Evolutionary conservation across 2,329 filamentous ascomycete species (phyloP), one percentile per base, ranked within the genome.

Genomic region (Aspergillus luchuensis): DNA sequence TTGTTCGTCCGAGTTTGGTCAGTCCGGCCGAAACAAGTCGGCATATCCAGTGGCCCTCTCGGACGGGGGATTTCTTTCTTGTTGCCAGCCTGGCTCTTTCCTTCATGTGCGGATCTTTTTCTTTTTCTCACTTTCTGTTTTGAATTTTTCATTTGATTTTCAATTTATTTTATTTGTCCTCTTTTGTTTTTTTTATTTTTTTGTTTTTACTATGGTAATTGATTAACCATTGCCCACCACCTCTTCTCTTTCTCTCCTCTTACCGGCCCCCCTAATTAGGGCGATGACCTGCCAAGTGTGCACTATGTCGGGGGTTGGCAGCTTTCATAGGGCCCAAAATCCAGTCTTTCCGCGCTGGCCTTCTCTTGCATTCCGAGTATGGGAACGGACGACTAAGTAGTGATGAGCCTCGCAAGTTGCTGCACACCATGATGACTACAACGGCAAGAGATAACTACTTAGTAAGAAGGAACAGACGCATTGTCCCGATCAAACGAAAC

Each of bases 401-500:
- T 45, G 11, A 13, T 1, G 41, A 45, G 17, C 41, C 41, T 45
- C 41, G 11, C 41, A 19, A 19, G 33, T 36, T 13, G 10, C 11
- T 21, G 28, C 30, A 33, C 15, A 52, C 33, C 36, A 11, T n/a
- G 50, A 28, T 21, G 21, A 21, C 15, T 11, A 19, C 41, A 28
- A 50, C 21, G 19, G 51, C 55, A 54, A n/a, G 55, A 59, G 59
- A 61, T 56, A 30, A 1, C 5, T 28, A 10, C 8, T 36, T 36
- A 49, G 45, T 54, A 58, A 57, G 63, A 60, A 43, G 25, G 41
- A 13, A 53, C 49, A 56, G 51, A 62, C 41, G 53, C 48, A 57
- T 48, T 56, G 52, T 60, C 56, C 38, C 48, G 57, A 55, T 56
- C 56, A 62, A 55, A 57, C 53, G 48, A 62, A 61, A 63, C 60